phyloP scores from a whole-genome alignment of 768 basidiomycete genomes.

The Phylloporus sp. region DNA sequence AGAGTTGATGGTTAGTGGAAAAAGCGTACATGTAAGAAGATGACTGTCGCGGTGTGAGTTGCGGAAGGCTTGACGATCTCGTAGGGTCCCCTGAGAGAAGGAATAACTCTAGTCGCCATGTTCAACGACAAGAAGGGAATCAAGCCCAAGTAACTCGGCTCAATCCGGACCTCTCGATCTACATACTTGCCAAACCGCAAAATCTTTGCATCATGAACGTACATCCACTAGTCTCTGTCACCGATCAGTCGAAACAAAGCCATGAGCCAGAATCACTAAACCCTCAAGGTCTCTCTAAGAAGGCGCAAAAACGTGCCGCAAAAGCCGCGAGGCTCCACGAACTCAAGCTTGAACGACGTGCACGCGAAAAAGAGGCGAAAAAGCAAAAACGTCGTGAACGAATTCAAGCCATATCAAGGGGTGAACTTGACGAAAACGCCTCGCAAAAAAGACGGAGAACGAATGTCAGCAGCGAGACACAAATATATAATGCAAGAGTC shows the following conservation, averaged over 20 bases:
- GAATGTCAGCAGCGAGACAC: conserved; percentile 36
- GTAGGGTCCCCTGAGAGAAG: conserved; percentile 26
- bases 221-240: conserved; percentile 6
- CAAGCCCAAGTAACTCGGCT: conserved; percentile 10
- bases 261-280: conserved; percentile 11
- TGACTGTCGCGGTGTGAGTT: conserved; percentile 80
- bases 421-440: conserved; percentile 38
- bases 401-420: conserved; percentile 46
- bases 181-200: conserved; percentile 2
- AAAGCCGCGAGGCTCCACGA: conserved; percentile 63
- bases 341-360: conserved; percentile 67
- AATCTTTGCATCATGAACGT: conserved; percentile 17
- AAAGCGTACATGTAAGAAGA: conserved; percentile 77
- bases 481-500: conserved; percentile 55
- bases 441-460: conserved; percentile 17
- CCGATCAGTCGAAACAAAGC: conserved; percentile 13
- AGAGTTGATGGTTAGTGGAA: background rate
- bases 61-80: conserved; percentile 49
- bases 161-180: conserved; percentile 15
- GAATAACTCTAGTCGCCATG: conserved; percentile 20
- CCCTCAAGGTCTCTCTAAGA: conserved; percentile 57
- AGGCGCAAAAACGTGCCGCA: conserved; percentile 70
- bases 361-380: conserved; percentile 69
- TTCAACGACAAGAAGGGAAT: background rate
- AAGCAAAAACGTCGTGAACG: conserved; percentile 65